Percentiles rank a stretch among this genome's conserved stretches.
Evolutionary conservation across 441 rosid genomes (phyloP).

Genomic region (Rhodomyrtus psidioides): DNA sequence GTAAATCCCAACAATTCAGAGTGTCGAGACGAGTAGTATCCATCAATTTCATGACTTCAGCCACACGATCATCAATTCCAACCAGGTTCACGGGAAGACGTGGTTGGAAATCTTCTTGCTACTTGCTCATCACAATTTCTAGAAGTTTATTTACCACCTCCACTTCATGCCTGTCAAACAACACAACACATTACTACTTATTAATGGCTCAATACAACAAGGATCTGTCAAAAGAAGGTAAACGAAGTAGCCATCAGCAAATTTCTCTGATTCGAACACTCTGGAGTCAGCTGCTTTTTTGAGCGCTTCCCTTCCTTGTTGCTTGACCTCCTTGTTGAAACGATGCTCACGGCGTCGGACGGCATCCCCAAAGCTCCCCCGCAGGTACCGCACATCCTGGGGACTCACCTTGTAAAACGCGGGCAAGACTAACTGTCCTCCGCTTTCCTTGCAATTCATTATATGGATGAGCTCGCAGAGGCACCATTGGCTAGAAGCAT

Average conservation of each 20-base stretch:
- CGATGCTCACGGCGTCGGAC: fast-evolving
- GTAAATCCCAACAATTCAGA: too few species aligned
- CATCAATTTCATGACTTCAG: too few species aligned
- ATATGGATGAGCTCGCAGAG: background rate
- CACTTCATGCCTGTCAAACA: background rate
- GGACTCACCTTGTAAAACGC: background rate
- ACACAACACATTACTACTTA: fast-evolving
- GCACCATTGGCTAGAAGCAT: background rate
- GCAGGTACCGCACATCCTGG: background rate
- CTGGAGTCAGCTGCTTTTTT: background rate
- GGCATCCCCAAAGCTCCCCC: background rate
- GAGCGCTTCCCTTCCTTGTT: background rate
- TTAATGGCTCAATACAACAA: too few species aligned
- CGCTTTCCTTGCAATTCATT: background rate
- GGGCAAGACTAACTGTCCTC: background rate
- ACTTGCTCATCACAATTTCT: fast-evolving
- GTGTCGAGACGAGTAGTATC: background rate
- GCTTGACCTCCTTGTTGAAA: background rate
- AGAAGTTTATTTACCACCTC: background rate
- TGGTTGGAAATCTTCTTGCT: background rate
- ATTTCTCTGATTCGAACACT: background rate
- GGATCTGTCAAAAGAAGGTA: background rate
- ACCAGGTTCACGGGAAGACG: background rate
- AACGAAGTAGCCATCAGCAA: too few species aligned
- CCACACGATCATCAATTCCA: background rate